Evolutionary conservation across 129 eudicot species (phyloP).

Genomic region (Flaveria ramosissima): DNA sequence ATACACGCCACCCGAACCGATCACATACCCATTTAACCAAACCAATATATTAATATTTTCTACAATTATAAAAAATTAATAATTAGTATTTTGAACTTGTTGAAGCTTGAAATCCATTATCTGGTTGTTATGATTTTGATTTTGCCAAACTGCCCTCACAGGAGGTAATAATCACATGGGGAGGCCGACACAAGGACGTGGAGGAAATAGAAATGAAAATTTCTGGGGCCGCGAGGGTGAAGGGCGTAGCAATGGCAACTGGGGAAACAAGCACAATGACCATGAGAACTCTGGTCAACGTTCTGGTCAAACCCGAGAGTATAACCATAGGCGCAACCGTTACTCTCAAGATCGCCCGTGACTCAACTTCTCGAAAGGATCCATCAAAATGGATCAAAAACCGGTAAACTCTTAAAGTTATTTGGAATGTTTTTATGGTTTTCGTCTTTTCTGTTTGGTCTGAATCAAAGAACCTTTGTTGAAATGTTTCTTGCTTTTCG

Average conservation of each 20-base stretch:
- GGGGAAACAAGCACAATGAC: slow-evolving; percentile 26
- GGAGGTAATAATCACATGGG: slow-evolving; percentile 52
- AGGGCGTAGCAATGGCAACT: slow-evolving; percentile 29
- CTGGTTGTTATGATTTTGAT: not conserved
- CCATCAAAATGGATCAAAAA: not conserved
- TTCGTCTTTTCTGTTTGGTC: slow-evolving; percentile 16
- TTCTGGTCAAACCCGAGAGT: slow-evolving; percentile 34
- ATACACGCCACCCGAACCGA: not conserved
- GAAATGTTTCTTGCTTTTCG: slow-evolving; percentile 13
- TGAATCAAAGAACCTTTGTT: not conserved
- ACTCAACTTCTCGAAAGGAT: slow-evolving; percentile 15
- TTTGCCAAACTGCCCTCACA: slow-evolving; percentile 28
- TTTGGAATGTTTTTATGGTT: not conserved
- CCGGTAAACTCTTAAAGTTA: slow-evolving; percentile 1
- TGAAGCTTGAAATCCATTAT: too few species aligned
- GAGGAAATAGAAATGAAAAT: slow-evolving; percentile 52
- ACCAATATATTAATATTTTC: too few species aligned
- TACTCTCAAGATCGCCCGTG: not conserved
- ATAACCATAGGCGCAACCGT: slow-evolving; percentile 16
- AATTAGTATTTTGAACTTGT: too few species aligned
- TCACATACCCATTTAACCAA: not conserved
- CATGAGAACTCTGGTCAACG: slow-evolving; percentile 26
- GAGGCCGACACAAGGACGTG: slow-evolving; percentile 42
- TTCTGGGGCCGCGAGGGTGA: slow-evolving; percentile 51
- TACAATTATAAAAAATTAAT: too few species aligned